A percentile compares a stretch with the other conserved stretches of the same genome.
Conservation (phyloP, 2,329 filamentous ascomycete species). For the Fusarium torulosum region DNA sequence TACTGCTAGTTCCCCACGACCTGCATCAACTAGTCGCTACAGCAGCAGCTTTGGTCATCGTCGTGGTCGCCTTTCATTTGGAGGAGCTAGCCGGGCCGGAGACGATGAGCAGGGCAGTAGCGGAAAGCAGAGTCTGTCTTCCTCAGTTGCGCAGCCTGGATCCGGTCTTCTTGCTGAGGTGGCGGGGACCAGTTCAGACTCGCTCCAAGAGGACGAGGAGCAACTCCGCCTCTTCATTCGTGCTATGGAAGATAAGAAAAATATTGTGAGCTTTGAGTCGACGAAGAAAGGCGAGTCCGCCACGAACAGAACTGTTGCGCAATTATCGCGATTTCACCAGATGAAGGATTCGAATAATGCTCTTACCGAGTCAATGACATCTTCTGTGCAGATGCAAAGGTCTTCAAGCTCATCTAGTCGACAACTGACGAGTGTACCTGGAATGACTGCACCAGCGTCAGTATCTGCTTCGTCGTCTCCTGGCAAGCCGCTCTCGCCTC, state of each 20-base stretch:
- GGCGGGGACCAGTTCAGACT: conserved; percentile 74
- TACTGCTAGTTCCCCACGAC: conserved; percentile 81
- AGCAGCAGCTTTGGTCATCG: conserved; percentile 96
- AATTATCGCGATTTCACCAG: conserved; percentile 85
- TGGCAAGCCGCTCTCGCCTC: conserved; percentile 88
- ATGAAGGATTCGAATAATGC: conserved; percentile 92
- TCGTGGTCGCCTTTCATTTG: conserved; percentile 80
- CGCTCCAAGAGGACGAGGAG: conserved; percentile 82
- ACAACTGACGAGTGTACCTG: conserved; percentile 69
- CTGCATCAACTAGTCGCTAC: conserved; percentile 82
- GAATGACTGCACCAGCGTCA: conserved; percentile 79
- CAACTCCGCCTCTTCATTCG: conserved; percentile 95
- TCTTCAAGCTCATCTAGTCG: conserved; percentile 80
- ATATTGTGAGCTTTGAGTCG: conserved; percentile 81
- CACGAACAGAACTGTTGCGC: conserved; percentile 80
- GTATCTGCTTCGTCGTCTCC: conserved; percentile 90
- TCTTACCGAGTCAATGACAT: conserved; percentile 92
- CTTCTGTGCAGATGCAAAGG: conserved; percentile 85
- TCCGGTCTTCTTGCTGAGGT: conserved; percentile 83
- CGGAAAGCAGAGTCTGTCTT: conserved; percentile 80
- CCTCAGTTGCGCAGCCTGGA: conserved; percentile 77
- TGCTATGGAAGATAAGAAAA: conserved; percentile 87
- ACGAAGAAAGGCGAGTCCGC: conserved; percentile 76
- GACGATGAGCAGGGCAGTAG: conserved; percentile 85
- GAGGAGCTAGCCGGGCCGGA: conserved; percentile 73